Base-by-base conservation (phyloP, 495 filamentous ascomycete species). In the Terfezia claveryi region DNA sequence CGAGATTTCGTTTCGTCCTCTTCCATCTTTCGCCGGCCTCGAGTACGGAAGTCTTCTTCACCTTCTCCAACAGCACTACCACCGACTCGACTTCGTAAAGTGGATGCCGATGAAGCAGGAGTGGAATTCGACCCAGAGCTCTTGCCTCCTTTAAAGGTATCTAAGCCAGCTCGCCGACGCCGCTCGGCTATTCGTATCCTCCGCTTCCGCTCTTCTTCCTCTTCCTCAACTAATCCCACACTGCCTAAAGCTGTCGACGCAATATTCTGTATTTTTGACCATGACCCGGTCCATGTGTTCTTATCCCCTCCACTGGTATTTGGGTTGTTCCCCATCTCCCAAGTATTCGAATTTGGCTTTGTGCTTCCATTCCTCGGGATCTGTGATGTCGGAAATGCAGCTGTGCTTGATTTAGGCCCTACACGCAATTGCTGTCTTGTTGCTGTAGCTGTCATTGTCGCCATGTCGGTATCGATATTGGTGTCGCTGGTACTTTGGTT, bases 51-150 rank as follows among this genome's bases (percentile, higher is more conserved):
- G 4, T 23, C 53, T 10, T 9, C 37, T 68, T 69, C 41, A 62
- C 73, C 60, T 68, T 72, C 66, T 67, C 69, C 8, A 71, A 68
- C 61, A 68, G 71, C 37, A 76, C 62, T 38, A 61, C 59, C 27
- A 71, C 70, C 23, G 75, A 73, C 56, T 74, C 67, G 57, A 72
- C 59, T n/a, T 61, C 71, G 41, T 52, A 65, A 63, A 54, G 71
- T 72, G 37, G 55, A 46, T 62, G 59, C 51, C 71, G 70, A 44
- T 32, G 27, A 32, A 32, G 27, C 27, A 2, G 27, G 27, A 7
- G 1, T 32, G 27, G 27, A 32, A 7, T 7, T 32, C 66, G 64
- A 53, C 61, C 49, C 51, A 63, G 65, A 36, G 51, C 52, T 6
- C 67, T 58, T 12, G 61, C 65, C 67, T 55, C 59, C 20, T 53